Conservation (phyloP, 345 rosid species). For the Brassica cretica region DNA sequence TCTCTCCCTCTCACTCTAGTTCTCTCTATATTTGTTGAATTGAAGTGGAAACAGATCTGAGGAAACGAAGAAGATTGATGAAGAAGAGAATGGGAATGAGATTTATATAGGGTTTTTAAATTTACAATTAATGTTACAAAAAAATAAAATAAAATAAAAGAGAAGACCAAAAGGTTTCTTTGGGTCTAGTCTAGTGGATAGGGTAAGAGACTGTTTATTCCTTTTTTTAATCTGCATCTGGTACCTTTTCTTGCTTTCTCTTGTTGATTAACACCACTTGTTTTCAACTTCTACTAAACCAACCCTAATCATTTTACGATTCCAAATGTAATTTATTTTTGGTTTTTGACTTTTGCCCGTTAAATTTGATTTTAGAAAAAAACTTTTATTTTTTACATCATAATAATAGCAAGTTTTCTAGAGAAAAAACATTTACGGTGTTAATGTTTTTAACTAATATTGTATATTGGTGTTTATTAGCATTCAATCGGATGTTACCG, state of each 20-base stretch:
- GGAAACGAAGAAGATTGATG: background rate
- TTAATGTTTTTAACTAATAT: too few relatives aligned
- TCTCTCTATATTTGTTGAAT: background rate
- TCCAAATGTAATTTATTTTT: background rate
- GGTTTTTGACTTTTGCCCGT: too few relatives aligned
- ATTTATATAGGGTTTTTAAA: constrained; percentile 40
- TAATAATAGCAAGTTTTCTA: too few relatives aligned
- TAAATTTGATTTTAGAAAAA: too few relatives aligned
- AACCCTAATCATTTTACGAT: background rate
- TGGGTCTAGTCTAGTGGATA: constrained; percentile 20
- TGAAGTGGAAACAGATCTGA: constrained; percentile 25
- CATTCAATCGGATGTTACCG: background rate
- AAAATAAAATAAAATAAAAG: background rate
- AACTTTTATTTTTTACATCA: too few relatives aligned
- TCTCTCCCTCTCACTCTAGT: background rate
- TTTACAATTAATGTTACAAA: background rate
- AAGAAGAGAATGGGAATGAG: constrained; percentile 13
- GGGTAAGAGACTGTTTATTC: constrained; percentile 28
- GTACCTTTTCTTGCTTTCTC: background rate
- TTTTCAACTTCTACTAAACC: background rate
- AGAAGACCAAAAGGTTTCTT: constrained; percentile 21
- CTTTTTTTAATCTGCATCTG: constrained; percentile 2
- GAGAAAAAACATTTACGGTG: too few relatives aligned
- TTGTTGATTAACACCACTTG: background rate
- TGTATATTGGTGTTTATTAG: background rate